Evolutionary conservation across 495 filamentous ascomycete species (phyloP), one percentile per base, ranked within the genome.

Genomic region (Talaromyces adpressus): DNA sequence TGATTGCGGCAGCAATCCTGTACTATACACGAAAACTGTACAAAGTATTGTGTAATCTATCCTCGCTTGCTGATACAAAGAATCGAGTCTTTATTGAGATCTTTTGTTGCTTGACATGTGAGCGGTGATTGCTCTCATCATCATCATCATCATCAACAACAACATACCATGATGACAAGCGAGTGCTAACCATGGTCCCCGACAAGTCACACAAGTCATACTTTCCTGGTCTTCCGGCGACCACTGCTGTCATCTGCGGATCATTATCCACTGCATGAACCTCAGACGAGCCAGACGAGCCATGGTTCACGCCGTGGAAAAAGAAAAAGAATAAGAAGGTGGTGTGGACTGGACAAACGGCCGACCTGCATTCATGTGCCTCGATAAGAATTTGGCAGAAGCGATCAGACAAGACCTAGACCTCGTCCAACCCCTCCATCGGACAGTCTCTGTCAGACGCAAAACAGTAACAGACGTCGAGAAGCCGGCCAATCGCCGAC

Each of bases 301-400:
- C 57, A 36, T 59, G 57, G 57, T 59, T 34, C 57, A n/a, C 57
- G 30, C 30, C 30, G 27, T 59, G 57, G 57, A 36, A 59, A 41
- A 32, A 59, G 32, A 14, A 16, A 22, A 29, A 22, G 22, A 59
- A n/a, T n/a, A n/a, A 29, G 22, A 2, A n/a, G 53, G 23, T 16
- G 18, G 53, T 30, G 36, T 41, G 36, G 36, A 41, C 36, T 41
- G 14, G 12, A 49, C 18, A 49, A 59, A 34, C 57, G 45, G 39
- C 52, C 39, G 22, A 51, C 34, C 47, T 51, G 39, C 59, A 49
- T 52, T 41, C 45, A n/a, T 30, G 16, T 20, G 32, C 45, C 45
- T 12, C 45, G 8, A 18, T 12, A 12, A 20, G 11, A 49, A 49
- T 8, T 20, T 20, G 11, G 45, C 45, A 49, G 39, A 45, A 49